Percentiles rank a stretch among this genome's conserved stretches.
Evolutionary conservation across 495 filamentous ascomycete species (phyloP).

Genomic region (Xylaria longipes): DNA sequence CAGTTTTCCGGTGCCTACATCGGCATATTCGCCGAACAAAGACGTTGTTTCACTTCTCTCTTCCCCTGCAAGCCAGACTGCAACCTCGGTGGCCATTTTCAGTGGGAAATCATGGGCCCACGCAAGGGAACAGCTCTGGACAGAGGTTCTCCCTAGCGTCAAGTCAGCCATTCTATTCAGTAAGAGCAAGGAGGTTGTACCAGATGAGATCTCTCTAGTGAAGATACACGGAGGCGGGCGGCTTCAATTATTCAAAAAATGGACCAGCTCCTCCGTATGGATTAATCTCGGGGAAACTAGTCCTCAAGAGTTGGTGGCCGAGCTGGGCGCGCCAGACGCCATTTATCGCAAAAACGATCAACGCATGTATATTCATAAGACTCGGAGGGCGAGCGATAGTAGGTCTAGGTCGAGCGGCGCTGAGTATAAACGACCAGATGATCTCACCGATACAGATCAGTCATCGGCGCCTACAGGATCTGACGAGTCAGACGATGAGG

Average conservation of each 20-base stretch:
- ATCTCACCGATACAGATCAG: constrained; percentile 80
- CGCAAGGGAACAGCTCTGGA: constrained; percentile 76
- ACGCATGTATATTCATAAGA: constrained; percentile 85
- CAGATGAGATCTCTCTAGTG: constrained; percentile 83
- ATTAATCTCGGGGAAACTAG: constrained; percentile 82
- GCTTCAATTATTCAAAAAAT: constrained; percentile 74
- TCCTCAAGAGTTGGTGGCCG: constrained; percentile 86
- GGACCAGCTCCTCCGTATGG: constrained; percentile 62
- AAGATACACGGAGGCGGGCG: constrained; percentile 75
- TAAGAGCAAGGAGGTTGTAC: constrained; percentile 69
- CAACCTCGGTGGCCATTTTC: constrained; percentile 86
- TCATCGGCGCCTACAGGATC: constrained; percentile 78
- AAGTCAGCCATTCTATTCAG: constrained; percentile 51
- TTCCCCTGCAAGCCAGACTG: constrained; percentile 73
- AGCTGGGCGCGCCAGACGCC: constrained; percentile 92
- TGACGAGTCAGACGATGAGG: constrained; percentile 77
- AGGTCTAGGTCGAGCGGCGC: constrained; percentile 55
- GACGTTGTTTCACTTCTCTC: constrained; percentile 88
- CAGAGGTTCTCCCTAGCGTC: constrained; percentile 70
- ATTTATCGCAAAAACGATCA: constrained; percentile 94
- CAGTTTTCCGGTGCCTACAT: constrained; percentile 78
- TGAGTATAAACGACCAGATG: constrained; percentile 59
- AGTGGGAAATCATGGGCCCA: constrained; percentile 88
- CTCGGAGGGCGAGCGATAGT: constrained; percentile 54
- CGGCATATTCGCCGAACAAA: constrained; percentile 78